These are phyloP conservation scores for Schoenoplectus tabernaemontani DNA, from an alignment of 202 grass and related monocot genomes.

Conservation along the genomic window DNA sequence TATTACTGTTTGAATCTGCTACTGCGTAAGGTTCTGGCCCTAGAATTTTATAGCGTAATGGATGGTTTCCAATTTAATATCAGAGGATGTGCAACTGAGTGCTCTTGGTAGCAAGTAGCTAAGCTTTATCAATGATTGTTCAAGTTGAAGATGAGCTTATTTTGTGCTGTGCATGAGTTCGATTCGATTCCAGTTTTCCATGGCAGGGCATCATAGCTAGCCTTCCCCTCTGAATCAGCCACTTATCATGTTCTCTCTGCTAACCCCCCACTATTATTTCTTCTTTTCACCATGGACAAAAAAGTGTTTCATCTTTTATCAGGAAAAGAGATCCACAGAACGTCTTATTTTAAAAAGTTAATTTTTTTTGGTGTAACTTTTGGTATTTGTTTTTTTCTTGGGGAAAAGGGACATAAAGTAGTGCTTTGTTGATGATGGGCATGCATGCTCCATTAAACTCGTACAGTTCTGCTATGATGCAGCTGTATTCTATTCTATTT, in stretches of 20 bases:
- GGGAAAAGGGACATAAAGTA: not conserved
- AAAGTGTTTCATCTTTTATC: not conserved
- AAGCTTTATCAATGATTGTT: not conserved
- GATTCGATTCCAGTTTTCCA: not conserved
- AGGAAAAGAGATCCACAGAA: not conserved
- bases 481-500: not conserved
- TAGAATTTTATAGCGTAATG: not conserved
- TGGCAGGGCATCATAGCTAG: not conserved
- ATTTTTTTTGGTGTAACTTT: not conserved
- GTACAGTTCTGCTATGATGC: not conserved
- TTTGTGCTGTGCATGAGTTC: not conserved
- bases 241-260: slow-evolving; percentile 20
- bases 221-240: slow-evolving; percentile 4
- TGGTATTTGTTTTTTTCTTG: not conserved
- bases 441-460: not conserved
- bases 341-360: not conserved
- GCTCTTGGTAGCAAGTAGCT: not conserved
- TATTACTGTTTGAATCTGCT: not conserved
- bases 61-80: no score
- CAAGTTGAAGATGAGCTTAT: slow-evolving; percentile 1
- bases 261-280: slow-evolving; percentile 12
- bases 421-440: not conserved
- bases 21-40: not conserved
- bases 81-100: not conserved
- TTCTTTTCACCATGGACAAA: slow-evolving; percentile 14